Evolutionary conservation across 352 stramenopile genomes (phyloP), one percentile per base, ranked within the genome.

Genomic region (Phytophthora agathidicida): DNA sequence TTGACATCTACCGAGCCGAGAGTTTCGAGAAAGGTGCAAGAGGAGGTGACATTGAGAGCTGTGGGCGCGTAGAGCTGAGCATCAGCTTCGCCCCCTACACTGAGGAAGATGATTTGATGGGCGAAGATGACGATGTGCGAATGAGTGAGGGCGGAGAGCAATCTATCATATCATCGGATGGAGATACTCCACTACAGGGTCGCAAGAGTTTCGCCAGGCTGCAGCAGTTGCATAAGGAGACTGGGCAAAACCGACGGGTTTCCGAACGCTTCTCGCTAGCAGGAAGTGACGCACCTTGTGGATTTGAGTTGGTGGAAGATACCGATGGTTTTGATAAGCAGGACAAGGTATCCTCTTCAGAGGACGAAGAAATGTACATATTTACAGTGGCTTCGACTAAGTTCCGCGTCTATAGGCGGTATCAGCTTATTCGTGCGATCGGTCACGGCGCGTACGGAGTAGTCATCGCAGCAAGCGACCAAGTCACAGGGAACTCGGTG

Each of bases 361-460:
- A 73, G 4, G 59, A 67, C 7, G 57, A 88, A 28, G 80, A 90
- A 41, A 94, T 94, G 85, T 88, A 94, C 78, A 82, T 81, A 14
- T 94, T 94, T 61, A 86, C 73, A 0, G 83, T 94, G 30, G 83
- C 83, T 37, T 91, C 84, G 30, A 94, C 85, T 26, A 93, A 88
- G 68, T 94, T 94, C 50, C 77, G 81, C 28, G 80, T 94, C 35
- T 90, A 91, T 57, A 85, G 76, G n/a, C 76, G 84, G 13, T 91
- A 93, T 48, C 84, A 94, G 42, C 68, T 94, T 8, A 94, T 94
- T 58, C 80, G 84, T 8, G 82, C 84, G 3, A 91, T 92, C 46
- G 84, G 84, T 9, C 82, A 94, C 45, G 84, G 84, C 16, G 84
- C 84, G 11, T 94, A 94, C 47, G 82, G 84, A 14, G 77, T 92